Base-by-base conservation (phyloP, 1,139 yeast genomes). In the Debaryomyces fabryi region DNA sequence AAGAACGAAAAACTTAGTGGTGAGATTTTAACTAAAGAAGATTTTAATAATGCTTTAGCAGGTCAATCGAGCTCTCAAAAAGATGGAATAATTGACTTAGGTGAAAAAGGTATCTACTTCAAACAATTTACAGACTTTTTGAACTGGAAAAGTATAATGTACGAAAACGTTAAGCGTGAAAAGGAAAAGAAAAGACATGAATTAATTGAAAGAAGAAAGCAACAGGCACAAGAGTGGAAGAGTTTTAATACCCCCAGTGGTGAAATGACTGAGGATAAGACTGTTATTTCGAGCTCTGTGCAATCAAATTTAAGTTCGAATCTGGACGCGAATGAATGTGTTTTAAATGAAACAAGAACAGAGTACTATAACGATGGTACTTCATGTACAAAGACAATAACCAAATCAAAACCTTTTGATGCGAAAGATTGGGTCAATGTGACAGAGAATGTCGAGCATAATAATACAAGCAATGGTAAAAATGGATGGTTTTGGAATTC, bases 351-450 rank as follows among this genome's bases (percentile, higher is more conserved):
- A 53, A 66, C 69, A 21, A 76, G 76, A 54, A 82, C 73, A 4
- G 75, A 85, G 54, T 77, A 74, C 56, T 89, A 71, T 60, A 75
- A 69, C 36, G 96, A 90, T 62, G 96, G 96, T 6, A 78, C 87
- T 4, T 78, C 81, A 27, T 54, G 61, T 6, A 64, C 73, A 9
- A 71, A 65, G 44, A 74, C 71, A 44, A 59, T 69, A 39, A 69
- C 67, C 42, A 78, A 74, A 58, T 53, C 67, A 44, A 74, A 67
- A 52, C 76, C 78, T 2, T 48, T 62, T 41, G 74, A 68, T 10
- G 62, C 74, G 3, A 51, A 51, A 4, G 67, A 66, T 4, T 72
- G 77, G 76, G 58, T 52, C 8, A 61, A 53, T 34, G 66, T 68
- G 7, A 56, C 57, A 13, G 71, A 70, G 44, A 56, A 57, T 13